Base-by-base conservation (phyloP, 2,329 filamentous ascomycete genomes). In the Coleophoma crateriformis region DNA sequence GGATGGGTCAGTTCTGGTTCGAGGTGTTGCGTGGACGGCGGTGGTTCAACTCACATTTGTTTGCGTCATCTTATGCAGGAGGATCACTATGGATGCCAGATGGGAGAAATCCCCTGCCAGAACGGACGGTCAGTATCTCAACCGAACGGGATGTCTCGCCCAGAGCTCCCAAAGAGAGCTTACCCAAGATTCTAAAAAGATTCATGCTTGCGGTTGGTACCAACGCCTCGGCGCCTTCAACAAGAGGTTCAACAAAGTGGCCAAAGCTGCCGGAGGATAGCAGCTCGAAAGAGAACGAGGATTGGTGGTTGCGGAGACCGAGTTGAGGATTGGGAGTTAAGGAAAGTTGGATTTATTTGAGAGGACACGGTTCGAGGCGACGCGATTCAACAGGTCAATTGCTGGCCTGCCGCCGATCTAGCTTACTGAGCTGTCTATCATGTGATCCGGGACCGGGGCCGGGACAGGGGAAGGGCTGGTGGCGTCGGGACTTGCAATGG, bases 31-130 rank as follows among this genome's bases (percentile, higher is more conserved):
- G 19, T 41, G 22, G 7, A 40, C 15, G n/a, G 44, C 33, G 10
- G 49, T 19, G 41, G 14, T 11, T 13, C 8, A 42, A 70, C 84
- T 54, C 77, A 96, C 92, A 67, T 89, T 95, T 42, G 94, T 85
- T 66, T 87, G 83, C 62, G 85, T 85, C 90, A 99, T 99, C 78
- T 99, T 99, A 68, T 95, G 90, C 55, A 99, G 78, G 54, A 99
- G 77, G 62, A 99, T 96, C 62, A 96, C 78, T 67, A 99, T 96
- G 48, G 92, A 97, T 56, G 87, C 78, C 62, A 99, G 75, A 77
- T 99, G 94, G 76, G 90, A 96, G 68, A 99, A 82, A 78, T 99
- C 94, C 74, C 85, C 91, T 96, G 60, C 50, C 48, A 44, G 19
- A 45, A 12, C n/a, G 33, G 38, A 38, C 6, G 27, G 27, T 27